Conservation (phyloP, 805 yeast species). For the Clavispora carvajalis region DNA sequence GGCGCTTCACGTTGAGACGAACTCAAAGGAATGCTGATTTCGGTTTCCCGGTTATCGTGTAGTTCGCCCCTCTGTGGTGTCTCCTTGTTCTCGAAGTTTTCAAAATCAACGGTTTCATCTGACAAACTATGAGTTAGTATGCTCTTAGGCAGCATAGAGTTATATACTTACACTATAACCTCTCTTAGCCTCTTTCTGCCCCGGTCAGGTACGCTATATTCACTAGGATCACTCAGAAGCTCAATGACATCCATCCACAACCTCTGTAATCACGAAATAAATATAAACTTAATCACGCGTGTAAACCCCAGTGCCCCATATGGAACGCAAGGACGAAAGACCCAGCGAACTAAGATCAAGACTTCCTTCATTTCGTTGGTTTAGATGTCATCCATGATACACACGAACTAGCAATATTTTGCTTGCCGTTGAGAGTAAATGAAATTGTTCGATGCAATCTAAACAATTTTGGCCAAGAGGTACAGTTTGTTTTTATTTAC, state of each 20-base stretch:
- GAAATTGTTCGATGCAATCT: too few relatives aligned
- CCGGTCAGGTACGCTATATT: neutral
- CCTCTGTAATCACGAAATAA: neutral
- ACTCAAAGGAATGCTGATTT: neutral
- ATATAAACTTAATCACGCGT: neutral
- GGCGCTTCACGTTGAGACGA: neutral
- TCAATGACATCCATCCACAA: conserved; percentile 10
- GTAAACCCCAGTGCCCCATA: conserved; percentile 20
- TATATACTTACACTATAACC: conserved; percentile 9
- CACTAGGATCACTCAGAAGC: conserved; percentile 12
- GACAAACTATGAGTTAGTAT: conserved; percentile 5
- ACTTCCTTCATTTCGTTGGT: too few relatives aligned
- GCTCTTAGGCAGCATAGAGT: too few relatives aligned
- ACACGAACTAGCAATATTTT: too few relatives aligned
- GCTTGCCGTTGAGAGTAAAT: too few relatives aligned
- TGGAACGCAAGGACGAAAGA: conserved; percentile 3
- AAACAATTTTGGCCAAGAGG: too few relatives aligned
- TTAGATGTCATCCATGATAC: too few relatives aligned
- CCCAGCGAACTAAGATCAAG: too few relatives aligned
- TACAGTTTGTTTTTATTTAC: too few relatives aligned
- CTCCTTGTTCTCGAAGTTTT: too few relatives aligned
- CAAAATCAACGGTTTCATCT: conserved; percentile 1
- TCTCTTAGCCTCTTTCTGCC: neutral
- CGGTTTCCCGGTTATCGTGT: neutral
- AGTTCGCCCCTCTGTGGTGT: neutral